Conservation (phyloP, 2,329 filamentous ascomycete species). For the Botrytis porri region DNA sequence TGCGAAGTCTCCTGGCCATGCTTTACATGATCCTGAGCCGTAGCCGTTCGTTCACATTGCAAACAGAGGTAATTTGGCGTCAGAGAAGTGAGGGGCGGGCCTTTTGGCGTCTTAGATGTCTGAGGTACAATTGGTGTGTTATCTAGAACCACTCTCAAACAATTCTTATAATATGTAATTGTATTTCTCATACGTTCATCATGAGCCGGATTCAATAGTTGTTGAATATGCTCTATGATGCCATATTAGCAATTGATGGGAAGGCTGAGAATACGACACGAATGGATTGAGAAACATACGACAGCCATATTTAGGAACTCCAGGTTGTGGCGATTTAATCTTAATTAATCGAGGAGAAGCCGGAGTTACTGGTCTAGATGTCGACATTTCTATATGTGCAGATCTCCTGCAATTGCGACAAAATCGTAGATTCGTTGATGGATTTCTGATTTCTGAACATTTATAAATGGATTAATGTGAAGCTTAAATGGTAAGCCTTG, state of each 20-base stretch:
- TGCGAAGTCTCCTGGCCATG: slow-evolving; percentile 70
- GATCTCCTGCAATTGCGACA: slow-evolving; percentile 6
- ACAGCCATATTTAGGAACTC: slow-evolving; percentile 61
- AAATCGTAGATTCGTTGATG: slow-evolving; percentile 16
- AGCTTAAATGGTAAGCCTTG: slow-evolving; percentile 18
- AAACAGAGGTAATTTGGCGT: slow-evolving; percentile 70
- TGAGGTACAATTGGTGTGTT: slow-evolving; percentile 61
- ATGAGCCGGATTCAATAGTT: slow-evolving; percentile 59
- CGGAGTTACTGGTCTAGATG: slow-evolving; percentile 35
- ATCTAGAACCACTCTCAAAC: slow-evolving; percentile 69
- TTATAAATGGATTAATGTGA: background rate
- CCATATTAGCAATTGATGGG: slow-evolving; percentile 29
- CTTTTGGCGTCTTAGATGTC: slow-evolving; percentile 58
- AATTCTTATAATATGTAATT: slow-evolving; percentile 68
- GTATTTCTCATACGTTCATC: slow-evolving; percentile 63
- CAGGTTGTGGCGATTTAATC: slow-evolving; percentile 57
- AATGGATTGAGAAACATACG: slow-evolving; percentile 45
- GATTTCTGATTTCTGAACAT: background rate
- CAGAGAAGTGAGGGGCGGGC: slow-evolving; percentile 56
- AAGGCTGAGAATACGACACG: slow-evolving; percentile 21
- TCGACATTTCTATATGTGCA: slow-evolving; percentile 28
- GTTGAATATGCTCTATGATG: slow-evolving; percentile 65
- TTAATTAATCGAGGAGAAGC: slow-evolving; percentile 40
- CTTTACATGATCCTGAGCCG: slow-evolving; percentile 60
- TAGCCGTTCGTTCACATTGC: slow-evolving; percentile 68